Evolutionary conservation across 2,329 filamentous ascomycete genomes (phyloP), one percentile per base, ranked within the genome.

Genomic region (Allantophomopsis cytisporea): DNA sequence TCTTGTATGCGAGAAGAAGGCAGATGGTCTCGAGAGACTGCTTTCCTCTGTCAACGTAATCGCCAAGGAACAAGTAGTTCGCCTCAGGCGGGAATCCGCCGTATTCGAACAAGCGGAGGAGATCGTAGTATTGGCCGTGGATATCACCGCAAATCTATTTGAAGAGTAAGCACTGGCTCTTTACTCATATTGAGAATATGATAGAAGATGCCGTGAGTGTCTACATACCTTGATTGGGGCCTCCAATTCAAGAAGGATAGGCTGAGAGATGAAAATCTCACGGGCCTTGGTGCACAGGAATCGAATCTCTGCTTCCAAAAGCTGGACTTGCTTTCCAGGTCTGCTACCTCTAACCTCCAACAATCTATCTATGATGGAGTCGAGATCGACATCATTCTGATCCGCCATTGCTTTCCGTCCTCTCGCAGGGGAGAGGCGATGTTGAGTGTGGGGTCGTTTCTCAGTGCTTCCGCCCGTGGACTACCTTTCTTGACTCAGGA

Each of bases 241-340:
- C 66, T 96, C 91, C 38, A 98, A 76, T 70, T 98, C 91, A 50
- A 98, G 78, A 51, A 98, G 71, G 57, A 96, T 96, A 50, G 91
- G 91, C 70, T 98, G 91, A 46, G 88, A 95, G 64, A 98, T 96
- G 72, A 98, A 96, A 56, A 98, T 96, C 71, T 98, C 91, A 50
- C 91, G 83, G 47, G 89, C 88, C 71, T 96, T 96, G 61, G 89
- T 95, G 76, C 91, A 98, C 50, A 98, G 77, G 65, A 79, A 94
- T 60, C 89, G 83, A 54, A 98, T 98, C 69, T 96, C 91, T 45
- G 85, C 80, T 65, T 98, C 91, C 50, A 94, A 72, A 51, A 98
- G 76, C 69, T 96, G 89, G 41, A 98, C 91, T 68, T 96, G 91
- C 72, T 98, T 98, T 56, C 91, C 91, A 42, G 91, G 91, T 59